Evolutionary conservation across 2,329 filamentous ascomycete species (phyloP), one percentile per base, ranked within the genome.

Genomic region (Dactylonectria estremocensis): DNA sequence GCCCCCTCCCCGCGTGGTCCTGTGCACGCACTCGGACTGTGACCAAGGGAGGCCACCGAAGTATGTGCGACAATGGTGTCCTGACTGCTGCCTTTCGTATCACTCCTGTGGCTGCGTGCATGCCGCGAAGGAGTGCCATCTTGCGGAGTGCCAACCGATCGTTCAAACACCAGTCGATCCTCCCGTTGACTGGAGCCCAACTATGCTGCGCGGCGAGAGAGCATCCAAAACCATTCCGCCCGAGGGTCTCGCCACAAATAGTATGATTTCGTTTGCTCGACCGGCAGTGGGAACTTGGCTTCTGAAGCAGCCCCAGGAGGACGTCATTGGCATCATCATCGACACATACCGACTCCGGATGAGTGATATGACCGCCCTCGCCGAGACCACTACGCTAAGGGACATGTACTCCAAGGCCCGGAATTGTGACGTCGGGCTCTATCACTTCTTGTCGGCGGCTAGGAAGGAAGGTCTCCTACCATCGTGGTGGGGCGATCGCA

Each of bases 281-380:
- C 78, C 84, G 5, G 28, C 75, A 3, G 69, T 70, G 4, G 73
- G 73, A 50, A 80, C 72, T 6, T 85, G 77, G 76, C 78, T 85
- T 8, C 78, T 83, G 61, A 71, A 72, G 61, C 80, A 80, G 3
- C 76, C 81, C 1, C 72, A 81, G 63, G 64, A 75, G 6, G 81
- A 85, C 56, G 78, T 83, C n/a, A 85, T 81, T 76, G 71, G 76
- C 40, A 72, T 83, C 1, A 76, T 86, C 7, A 80, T 86, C 56
- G 83, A 86, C 68, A 68, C 77, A 3, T 85, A 83, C 71, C 81
- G 83, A 22, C 69, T 86, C 20, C 82, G 80, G 28, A 64, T 80
- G 35, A 69, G 79, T 10, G 82, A 84, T 64, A 61, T 74, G 20
- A 68, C 74, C 65, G 67, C 52, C 3, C 68, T 75, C 7, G 68